Base-by-base conservation (phyloP, 257 asterid species). In the Ehretia macrophylla region DNA sequence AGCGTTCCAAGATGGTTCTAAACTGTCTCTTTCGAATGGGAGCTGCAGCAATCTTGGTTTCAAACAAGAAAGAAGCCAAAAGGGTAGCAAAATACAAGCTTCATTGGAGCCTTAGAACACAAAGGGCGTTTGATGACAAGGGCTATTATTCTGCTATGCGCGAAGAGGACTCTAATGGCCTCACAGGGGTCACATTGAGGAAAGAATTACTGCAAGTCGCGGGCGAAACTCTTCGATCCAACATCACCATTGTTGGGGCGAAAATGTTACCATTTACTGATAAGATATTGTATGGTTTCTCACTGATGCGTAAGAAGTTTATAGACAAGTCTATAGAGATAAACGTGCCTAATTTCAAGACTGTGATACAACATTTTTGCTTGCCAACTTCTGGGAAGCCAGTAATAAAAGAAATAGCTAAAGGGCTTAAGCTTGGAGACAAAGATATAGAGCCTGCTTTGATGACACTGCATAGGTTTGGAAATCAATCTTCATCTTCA, bases 21-120 rank as follows among this genome's bases (percentile, higher is more conserved):
- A 88, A 91, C 71, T 91, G 96, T 50, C 68, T 88, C 5, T 88
- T 91, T 32, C 68, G 98, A 0, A 75, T 81, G 84, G 98, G 96
- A 0, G 94, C 79, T 6, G 85, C 94, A 0, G 98, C 92, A 0
- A 68, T 88, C 38, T 65, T 91, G 13, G 37, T 91, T 0, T 68
- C 79, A 39, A 91, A 91, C 71, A 79, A 66, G 27, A 79, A 47
- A 13, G 75, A 76, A 10, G 81, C 67, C 0, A 75, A 56, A 73
- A 58, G 5, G 0, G 23, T 10, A 9, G 81, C 88, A 0, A 91
- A 91, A 53, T 91, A 91, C 54, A 81, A 71, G 75, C 72, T 91
- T 50, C 38, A 85, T 19, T 47, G 54, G 39, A 77, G 71, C 32
- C 57, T 79, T 48, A 72, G 96, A 68, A 91, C 83, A 0, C 94